Base-by-base conservation (phyloP, 768 basidiomycete genomes). In the Cubamyces lactineus region DNA sequence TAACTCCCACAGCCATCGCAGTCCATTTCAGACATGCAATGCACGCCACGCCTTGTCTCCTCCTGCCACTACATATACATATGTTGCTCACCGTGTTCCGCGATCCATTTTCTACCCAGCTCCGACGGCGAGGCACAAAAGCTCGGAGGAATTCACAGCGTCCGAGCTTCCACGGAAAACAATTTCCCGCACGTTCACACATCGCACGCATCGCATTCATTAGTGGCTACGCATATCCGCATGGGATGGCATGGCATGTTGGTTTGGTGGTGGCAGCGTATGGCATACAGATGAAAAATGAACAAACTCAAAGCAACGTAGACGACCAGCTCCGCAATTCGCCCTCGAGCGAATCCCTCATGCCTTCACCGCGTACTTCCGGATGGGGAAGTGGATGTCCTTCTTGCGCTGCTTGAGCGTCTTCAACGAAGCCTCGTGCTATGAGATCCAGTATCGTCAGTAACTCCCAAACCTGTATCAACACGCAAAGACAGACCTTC, bases 311-410 rank as follows among this genome's bases (percentile, higher is more conserved):
- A 63, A 61, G 48, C 66, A 66, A 73, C 58, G 45, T 64, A 46
- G 55, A 64, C 66, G 70, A 24, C 68, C 67, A 69, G 53, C 67
- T 65, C 66, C 63, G 50, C 62, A 53, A 57, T 57, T 53, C 60
- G 59, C 61, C 23, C 65, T 59, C 49, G 50, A 28, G 55, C 53
- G 38, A 45, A 48, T 46, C 67, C 62, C 76, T 86, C 77, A 89
- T 82, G 93, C 94, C 86, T 92, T 96, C 76, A 98, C 89, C 66
- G 96, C 95, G 79, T 89, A 99, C 81, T 95, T 96, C 77, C 96
- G 85, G 74, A 81, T 74, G 40, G 95, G 94, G 84, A 97, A 97
- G 83, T 97, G 95, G 70, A 84, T 82, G 64, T 94, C 89, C 84
- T 91, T 95, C 91, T 98, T 98, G 78, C 79, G 82, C 77, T 96